Base-by-base conservation (phyloP, 2,329 filamentous ascomycete genomes). In the Achaetomium macrosporum region DNA sequence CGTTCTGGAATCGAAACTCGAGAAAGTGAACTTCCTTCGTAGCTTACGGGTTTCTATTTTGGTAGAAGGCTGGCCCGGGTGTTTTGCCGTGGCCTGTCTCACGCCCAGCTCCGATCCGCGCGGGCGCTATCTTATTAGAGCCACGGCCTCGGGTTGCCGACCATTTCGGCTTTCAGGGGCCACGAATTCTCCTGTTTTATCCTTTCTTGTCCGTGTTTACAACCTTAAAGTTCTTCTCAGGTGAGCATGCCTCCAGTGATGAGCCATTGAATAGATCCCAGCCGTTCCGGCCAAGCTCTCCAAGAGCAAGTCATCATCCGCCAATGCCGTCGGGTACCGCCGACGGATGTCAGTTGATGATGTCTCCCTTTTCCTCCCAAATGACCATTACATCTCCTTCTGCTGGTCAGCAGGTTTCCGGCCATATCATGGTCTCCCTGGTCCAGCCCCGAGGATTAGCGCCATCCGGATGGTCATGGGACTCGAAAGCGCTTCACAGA, bases 391-490 rank as follows among this genome's bases (percentile, higher is more conserved):
- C 19, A 29, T n/a, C 35, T 42, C 33, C 19, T n/a, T 39, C 39
- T 20, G 17, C 16, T 35, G 39, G 47, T 19, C 20, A 45, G 41
- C 40, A 19, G 41, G 50, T 37, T 39, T 35, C 46, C n/a, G 36
- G 41, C 15, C 15, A 3, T 8, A n/a, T 45, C 56, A 57, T 55
- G 56, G 55, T 57, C 50, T 58, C 43, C 57, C 52, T 40, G 55
- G 51, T 59, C 49, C 40, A 52, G 35, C 36, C 42, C 16, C 19
- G 47, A 42, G 47, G 51, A 45, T 55, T 62, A 61, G 61, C 59
- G 56, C 42, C 47, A 45, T 25, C 41, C 44, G 50, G 51, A 33
- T 47, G 58, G 58, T 63, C 61, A 59, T 59, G 57, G 42, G 61
- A 63, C 61, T 62, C 52, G 48, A 53, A 58, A 55, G 53, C 47